Base-by-base conservation (phyloP, 306 rosid species). In the Ammopiptanthus mongolicus region DNA sequence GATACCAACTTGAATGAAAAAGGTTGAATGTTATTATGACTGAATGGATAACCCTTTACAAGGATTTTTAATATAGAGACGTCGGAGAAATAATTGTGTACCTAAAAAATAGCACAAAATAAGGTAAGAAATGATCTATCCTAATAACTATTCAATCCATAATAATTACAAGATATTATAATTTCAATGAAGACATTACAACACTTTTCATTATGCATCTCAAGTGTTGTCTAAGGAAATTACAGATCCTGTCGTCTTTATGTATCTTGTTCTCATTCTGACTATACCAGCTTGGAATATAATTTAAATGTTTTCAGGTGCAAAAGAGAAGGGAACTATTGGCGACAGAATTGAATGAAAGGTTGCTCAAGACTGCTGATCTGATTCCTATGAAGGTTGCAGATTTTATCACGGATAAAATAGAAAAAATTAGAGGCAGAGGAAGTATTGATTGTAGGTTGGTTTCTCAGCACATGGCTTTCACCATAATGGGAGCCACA, bases 381-480 rank as follows among this genome's bases (percentile, higher is more conserved):
- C 73, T 65, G 56, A 74, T 83, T 67, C 87, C 84, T 65, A 34
- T 31, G 4, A 86, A 81, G 58, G 91, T 73, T 74, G 78, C 82
- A 47, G 90, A 86, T 73, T 80, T 82, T 78, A 80, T 87, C 22
- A 52, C 82, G 78, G 87, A 66, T 71, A 91, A 86, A 66, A 69
- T 93, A 78, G 83, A 80, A 37, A 75, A 55, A 55, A 62, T 84
- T 34, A 68, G 75, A 82, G 81, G 29, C 1, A 58, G 73, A 23
- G 90, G 80, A 55, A 55, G 84, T 58, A 66, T 88, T 70, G 90
- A 84, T 77, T 75, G 90, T 73, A 84, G 56, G 64, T 61, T 81
- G 84, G 77, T 88, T 81, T 90, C 98, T 81, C 96, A 86, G 78
- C 86, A 84, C 77, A 84, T 93, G 83, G 96, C 98, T 80, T 93